phyloP scores from a whole-genome alignment of 2,329 filamentous ascomycete species.

The Pseudophaeomoniella oleicola region DNA sequence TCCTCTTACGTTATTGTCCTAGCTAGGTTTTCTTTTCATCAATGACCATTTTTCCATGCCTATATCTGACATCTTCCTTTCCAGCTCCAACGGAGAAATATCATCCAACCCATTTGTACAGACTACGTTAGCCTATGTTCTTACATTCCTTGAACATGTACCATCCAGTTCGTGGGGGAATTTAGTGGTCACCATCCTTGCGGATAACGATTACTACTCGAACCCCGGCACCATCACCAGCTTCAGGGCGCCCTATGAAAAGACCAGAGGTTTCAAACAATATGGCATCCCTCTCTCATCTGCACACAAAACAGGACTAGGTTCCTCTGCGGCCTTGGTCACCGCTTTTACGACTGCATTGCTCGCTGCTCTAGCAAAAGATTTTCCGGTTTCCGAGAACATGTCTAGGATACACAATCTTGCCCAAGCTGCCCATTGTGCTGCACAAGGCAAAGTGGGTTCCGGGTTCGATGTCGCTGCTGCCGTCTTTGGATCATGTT shows the following conservation, averaged over 20 bases:
- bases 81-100: conserved; percentile 1
- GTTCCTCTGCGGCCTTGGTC: conserved; percentile 86
- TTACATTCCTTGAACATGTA: conserved; percentile 56
- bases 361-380: conserved; percentile 54
- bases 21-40: conserved; percentile 2
- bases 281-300: conserved; percentile 61
- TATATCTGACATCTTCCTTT: neutral
- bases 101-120: conserved; percentile 76
- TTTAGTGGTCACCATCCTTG: conserved; percentile 69
- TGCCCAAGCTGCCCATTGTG: conserved; percentile 83
- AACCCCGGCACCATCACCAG: conserved; percentile 31
- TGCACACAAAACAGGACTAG: conserved; percentile 90
- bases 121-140: conserved; percentile 71
- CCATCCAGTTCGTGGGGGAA: conserved; percentile 45
- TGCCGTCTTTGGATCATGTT: conserved; percentile 80
- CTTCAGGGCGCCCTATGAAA: conserved; percentile 1
- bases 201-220: conserved; percentile 96
- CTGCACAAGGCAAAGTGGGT: conserved; percentile 91
- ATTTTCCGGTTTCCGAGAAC: conserved; percentile 6
- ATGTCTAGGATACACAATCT: conserved; percentile 61
- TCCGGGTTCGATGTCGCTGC: conserved; percentile 91
- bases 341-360: conserved; percentile 70
- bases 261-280: conserved; percentile 46
- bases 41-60: neutral
- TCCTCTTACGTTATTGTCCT: neutral